phyloP scores from a whole-genome alignment of 2,329 filamentous ascomycete species.

The Aureobasidium pullulans region DNA sequence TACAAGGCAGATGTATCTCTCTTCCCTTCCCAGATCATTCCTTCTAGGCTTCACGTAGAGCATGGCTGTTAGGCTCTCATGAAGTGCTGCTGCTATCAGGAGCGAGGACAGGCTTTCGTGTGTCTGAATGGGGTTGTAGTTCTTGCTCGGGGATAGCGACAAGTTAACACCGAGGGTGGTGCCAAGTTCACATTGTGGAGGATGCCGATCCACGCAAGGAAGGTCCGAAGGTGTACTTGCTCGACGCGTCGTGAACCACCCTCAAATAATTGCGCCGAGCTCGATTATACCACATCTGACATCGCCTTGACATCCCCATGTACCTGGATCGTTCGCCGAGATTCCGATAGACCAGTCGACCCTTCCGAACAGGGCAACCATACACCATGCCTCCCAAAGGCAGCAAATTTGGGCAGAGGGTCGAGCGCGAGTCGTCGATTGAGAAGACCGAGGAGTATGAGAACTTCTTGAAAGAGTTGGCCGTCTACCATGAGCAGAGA shows the following conservation, averaged over 20 bases:
- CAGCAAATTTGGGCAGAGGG: slow-evolving; percentile 22
- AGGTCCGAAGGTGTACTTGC: not conserved
- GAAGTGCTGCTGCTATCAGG: no score
- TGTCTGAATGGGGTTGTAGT: no score
- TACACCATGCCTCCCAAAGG: slow-evolving; percentile 20
- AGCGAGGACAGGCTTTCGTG: not conserved
- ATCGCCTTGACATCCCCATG: not conserved
- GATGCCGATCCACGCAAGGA: not conserved
- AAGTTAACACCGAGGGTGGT: not conserved
- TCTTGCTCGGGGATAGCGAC: not conserved
- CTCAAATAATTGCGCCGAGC: slow-evolving; percentile 6
- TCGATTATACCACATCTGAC: not conserved
- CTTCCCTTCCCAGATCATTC: no score
- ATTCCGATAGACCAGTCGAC: not conserved
- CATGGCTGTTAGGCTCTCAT: no score
- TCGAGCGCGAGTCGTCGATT: slow-evolving; percentile 38
- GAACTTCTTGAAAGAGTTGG: slow-evolving; percentile 67
- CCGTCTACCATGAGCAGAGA: slow-evolving; percentile 67
- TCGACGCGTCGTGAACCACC: not conserved
- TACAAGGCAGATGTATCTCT: no score
- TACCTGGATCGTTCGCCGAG: not conserved
- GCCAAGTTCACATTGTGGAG: not conserved
- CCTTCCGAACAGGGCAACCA: not conserved
- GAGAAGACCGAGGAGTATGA: slow-evolving; percentile 59
- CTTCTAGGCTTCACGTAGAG: no score